Evolutionary conservation across 1,284 basidiomycete species (phyloP), one percentile per base, ranked within the genome.

Genomic region (Trametes sp.): DNA sequence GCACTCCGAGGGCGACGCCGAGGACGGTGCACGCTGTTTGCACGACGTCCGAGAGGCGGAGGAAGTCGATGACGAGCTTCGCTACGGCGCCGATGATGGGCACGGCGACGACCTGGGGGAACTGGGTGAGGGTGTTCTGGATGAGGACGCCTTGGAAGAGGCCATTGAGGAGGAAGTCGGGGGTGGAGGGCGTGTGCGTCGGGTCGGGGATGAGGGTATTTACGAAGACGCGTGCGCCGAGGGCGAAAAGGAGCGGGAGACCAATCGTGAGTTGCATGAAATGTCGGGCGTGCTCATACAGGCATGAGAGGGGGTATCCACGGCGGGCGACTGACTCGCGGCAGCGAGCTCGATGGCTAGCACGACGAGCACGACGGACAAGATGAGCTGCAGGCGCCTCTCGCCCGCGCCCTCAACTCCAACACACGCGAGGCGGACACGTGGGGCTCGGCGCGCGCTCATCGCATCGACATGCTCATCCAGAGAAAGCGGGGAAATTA

Each of bases 81-180:
- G 78, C 84, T 49, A 79, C 80, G 68, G 91, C 84, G 56, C 78
- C 82, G 52, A 86, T 77, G 54, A 80, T 85, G n/a, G n/a, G n/a
- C 51, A 88, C 82, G 60, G 82, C 78, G 67, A 88, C 77, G 45
- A 84, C 81, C 63, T 81, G 78, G 52, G 81, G 80, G 57, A 82
- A 79, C 72, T 84, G 84, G 62, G 79, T 80, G 65, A 85, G 81
- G 58, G 87, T 80, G 70, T 85, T 88, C 72, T 91, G 88, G 50
- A 93, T 78, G 28, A 84, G 87, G 66, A 90, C 84, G 54, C 91
- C 91, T 75, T 92, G 88, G 81, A 89, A 87, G 68, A 88, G 81
- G 58, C 91, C 91, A 58, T 84, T 77, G 63, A 93, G 84, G 73
- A 92, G 77, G 69, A 81, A 80, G 71, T 90, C 85, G 63, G 83